These are phyloP conservation scores for Alectoria sarmentosa DNA, from an alignment of 495 filamentous ascomycete species.

Conservation along the genomic window DNA sequence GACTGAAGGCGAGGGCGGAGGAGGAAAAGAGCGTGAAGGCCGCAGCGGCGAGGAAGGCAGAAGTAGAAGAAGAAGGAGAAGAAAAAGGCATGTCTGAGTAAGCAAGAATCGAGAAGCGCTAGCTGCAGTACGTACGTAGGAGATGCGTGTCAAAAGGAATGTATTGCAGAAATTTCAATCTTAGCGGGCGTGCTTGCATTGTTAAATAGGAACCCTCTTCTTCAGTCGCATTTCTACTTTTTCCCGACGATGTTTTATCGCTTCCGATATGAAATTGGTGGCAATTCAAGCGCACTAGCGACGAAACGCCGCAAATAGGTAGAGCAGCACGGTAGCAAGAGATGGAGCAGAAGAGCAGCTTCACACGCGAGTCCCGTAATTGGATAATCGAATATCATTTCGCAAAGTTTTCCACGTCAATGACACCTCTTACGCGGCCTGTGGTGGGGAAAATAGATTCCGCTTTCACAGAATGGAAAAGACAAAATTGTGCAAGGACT, in stretches of 20 bases:
- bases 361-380: neutral
- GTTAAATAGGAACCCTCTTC: neutral
- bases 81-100: neutral
- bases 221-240: neutral
- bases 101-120: neutral
- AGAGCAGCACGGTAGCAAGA: neutral
- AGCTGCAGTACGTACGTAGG: neutral
- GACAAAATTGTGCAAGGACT: neutral
- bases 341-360: neutral
- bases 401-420: neutral
- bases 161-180: neutral
- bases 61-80: too few relatives aligned
- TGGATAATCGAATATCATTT: neutral
- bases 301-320: neutral
- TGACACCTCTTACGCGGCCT: neutral
- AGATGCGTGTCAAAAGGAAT: neutral
- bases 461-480: neutral
- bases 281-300: neutral
- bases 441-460: neutral
- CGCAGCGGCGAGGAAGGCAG: too few relatives aligned
- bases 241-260: neutral
- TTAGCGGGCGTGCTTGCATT: neutral
- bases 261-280: conserved; percentile 3
- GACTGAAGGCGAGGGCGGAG: neutral
- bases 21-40: neutral